Evolutionary conservation across 257 asterid genomes (phyloP).

Genomic region (Leptodermis oblonga): DNA sequence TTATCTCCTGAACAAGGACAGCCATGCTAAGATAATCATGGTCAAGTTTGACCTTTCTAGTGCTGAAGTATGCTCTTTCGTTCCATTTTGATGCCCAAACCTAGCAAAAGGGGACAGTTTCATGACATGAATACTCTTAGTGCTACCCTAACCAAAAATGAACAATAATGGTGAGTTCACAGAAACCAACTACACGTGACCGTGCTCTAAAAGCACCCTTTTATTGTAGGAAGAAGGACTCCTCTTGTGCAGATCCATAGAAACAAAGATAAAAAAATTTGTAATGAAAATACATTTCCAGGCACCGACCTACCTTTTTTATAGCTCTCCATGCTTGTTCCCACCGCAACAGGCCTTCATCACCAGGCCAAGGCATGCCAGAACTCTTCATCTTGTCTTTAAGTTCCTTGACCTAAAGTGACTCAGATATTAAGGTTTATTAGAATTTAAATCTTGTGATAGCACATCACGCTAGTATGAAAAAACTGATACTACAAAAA

Average conservation of each 20-base stretch:
- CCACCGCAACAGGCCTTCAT: constrained; percentile 92
- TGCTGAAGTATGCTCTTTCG: constrained; percentile 97
- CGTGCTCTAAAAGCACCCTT: not conserved
- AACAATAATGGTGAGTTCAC: not conserved
- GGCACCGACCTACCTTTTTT: constrained; percentile 53
- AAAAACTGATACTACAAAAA: not conserved
- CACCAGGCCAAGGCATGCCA: constrained; percentile 99
- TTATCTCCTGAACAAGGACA: constrained; percentile 94
- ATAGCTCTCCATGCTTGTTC: constrained; percentile 98
- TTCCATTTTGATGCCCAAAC: constrained; percentile 99
- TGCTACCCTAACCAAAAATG: not conserved
- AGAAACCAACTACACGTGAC: constrained; percentile 1
- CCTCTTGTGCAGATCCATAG: not conserved
- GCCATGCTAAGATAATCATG: constrained; percentile 98
- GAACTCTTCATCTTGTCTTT: constrained; percentile 81
- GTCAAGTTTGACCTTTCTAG: constrained; percentile 89
- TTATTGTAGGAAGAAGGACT: constrained; percentile 1
- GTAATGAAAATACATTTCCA: not conserved
- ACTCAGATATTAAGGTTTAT: not conserved
- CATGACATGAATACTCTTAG: constrained; percentile 2
- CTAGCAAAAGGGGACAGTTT: constrained; percentile 31
- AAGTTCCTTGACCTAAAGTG: constrained; percentile 71
- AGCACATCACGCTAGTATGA: not conserved
- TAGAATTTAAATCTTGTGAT: not conserved
- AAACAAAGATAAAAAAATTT: not conserved